phyloP scores from a whole-genome alignment of 1,139 yeast genomes.

The Kurtzmaniella natalensis region DNA sequence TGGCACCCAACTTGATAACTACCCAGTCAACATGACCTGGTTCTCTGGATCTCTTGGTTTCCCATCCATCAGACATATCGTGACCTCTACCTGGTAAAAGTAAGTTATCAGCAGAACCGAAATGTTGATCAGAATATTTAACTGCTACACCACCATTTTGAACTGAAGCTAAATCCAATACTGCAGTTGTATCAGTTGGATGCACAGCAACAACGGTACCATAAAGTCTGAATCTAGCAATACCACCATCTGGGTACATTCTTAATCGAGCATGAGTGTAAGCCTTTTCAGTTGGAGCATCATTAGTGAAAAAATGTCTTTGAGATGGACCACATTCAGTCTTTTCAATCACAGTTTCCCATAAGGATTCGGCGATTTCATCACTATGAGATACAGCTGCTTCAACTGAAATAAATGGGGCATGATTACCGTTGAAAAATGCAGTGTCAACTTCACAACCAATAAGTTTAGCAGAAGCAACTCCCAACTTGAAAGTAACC shows the following conservation, averaged over 20 bases:
- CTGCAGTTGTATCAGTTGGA: constrained; percentile 40
- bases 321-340: constrained; percentile 85
- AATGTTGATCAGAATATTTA: constrained; percentile 83
- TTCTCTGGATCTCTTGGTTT: constrained; percentile 82
- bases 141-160: constrained; percentile 87
- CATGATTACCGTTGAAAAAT: constrained; percentile 90
- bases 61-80: constrained; percentile 99
- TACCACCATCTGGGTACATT: constrained; percentile 97
- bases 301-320: constrained; percentile 73
- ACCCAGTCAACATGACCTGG: constrained; percentile 92
- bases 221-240: constrained; percentile 86
- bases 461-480: constrained; percentile 68
- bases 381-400: constrained; percentile 45
- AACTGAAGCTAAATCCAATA: constrained; percentile 76
- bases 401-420: constrained; percentile 84
- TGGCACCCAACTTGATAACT: constrained; percentile 69
- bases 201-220: constrained; percentile 73
- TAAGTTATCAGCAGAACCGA: constrained; percentile 85
- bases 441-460: constrained; percentile 93
- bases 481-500: constrained; percentile 81
- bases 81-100: constrained; percentile 89
- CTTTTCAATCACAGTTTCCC: constrained; percentile 70
- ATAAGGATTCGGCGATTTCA: constrained; percentile 31
- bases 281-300: constrained; percentile 48
- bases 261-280: constrained; percentile 79